Percentiles rank a stretch among this genome's conserved stretches.
Conservation (phyloP, 2,329 filamentous ascomycete genomes). For the Penicillium sp. region DNA sequence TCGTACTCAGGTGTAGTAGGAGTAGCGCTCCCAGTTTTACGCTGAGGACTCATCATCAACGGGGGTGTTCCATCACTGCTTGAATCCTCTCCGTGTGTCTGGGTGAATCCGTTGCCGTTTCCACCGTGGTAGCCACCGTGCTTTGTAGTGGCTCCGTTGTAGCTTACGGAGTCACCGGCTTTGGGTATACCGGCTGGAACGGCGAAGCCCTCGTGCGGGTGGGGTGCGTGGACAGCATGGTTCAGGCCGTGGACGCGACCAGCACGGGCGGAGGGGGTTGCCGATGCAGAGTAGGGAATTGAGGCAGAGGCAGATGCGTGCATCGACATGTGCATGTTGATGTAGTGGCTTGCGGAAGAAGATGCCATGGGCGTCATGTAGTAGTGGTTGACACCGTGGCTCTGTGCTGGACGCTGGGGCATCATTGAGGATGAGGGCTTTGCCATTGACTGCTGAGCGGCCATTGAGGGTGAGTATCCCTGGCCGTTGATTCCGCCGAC, state of each 20-base stretch:
- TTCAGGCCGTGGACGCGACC: background rate
- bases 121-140: background rate
- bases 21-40: background rate
- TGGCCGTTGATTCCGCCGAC: background rate
- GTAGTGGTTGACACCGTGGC: background rate
- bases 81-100: background rate
- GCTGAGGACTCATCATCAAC: background rate
- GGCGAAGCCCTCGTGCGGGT: conserved; percentile 1
- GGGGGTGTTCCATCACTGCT: background rate
- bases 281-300: background rate
- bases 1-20: background rate
- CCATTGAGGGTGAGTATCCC: background rate
- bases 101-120: conserved; percentile 1
- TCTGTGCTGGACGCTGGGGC: background rate
- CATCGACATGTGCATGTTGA: background rate
- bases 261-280: background rate
- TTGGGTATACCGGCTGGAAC: background rate
- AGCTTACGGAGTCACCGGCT: background rate
- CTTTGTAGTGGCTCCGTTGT: background rate
- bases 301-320: background rate
- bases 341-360: background rate
- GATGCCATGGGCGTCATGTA: background rate
- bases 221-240: background rate
- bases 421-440: background rate
- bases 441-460: background rate